Percentiles rank a stretch among this genome's conserved stretches.
These are phyloP conservation scores for Fusarium sulawesiense DNA, from an alignment of 2,329 filamentous ascomycete genomes.

Conservation along the genomic window DNA sequence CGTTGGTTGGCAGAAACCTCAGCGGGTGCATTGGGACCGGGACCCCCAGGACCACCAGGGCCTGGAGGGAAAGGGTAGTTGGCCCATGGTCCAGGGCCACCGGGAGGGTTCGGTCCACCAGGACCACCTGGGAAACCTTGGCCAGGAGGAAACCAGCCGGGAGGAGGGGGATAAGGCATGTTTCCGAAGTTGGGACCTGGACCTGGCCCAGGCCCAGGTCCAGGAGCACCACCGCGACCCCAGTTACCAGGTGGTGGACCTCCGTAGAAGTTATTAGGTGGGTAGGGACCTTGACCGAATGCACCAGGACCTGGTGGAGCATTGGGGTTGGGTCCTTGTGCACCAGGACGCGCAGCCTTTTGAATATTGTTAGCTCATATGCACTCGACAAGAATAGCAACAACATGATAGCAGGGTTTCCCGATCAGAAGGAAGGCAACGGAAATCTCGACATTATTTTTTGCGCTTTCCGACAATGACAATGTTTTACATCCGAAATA, in stretches of 20 bases:
- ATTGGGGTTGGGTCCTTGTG: conserved; percentile 49
- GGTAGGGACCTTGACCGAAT: conserved; percentile 60
- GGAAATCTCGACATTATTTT: conserved; percentile 96
- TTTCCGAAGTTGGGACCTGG: conserved; percentile 74
- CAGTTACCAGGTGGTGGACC: conserved; percentile 64
- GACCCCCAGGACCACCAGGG: conserved; percentile 65
- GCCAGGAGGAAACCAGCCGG: conserved; percentile 82
- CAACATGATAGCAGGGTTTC: conserved; percentile 25
- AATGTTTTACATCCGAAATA: conserved; percentile 96
- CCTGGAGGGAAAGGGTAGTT: conserved; percentile 70
- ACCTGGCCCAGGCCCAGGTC: conserved; percentile 65
- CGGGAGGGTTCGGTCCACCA: conserved; percentile 66
- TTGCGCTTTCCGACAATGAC: conserved; percentile 88
- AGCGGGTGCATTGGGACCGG: conserved; percentile 51
- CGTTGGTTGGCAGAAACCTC: conserved; percentile 67
- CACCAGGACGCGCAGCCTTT: conserved; percentile 57
- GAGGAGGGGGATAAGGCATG: conserved; percentile 81
- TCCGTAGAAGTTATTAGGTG: conserved; percentile 61
- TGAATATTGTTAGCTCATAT: conserved; percentile 40
- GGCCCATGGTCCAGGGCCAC: conserved; percentile 71
- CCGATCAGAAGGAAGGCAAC: conserved; percentile 99
- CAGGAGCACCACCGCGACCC: conserved; percentile 62
- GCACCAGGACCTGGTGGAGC: conserved; percentile 51
- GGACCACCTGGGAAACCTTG: conserved; percentile 73
- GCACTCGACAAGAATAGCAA: conserved; percentile 44